Base-by-base conservation (phyloP, 495 filamentous ascomycete species). In the Aspergillus carlsbadensis region DNA sequence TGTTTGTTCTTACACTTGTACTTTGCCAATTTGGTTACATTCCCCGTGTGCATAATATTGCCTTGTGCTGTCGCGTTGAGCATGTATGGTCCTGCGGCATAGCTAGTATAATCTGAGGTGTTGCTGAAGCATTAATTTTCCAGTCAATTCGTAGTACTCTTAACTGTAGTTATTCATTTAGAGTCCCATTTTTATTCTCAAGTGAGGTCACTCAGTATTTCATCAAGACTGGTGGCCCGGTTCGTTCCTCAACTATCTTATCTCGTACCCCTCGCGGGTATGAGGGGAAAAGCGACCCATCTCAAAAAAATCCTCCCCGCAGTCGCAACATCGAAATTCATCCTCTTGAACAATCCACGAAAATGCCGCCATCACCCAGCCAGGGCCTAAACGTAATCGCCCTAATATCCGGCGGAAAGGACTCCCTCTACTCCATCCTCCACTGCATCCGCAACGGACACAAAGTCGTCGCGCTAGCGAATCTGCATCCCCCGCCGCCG, bases 371-470 rank as follows among this genome's bases (percentile, higher is more conserved):
- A 22, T 31, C 54, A 41, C 44, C 53, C 47, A 1, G 34, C 44
- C 39, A 60, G 35, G 57, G 69, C 14, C 77, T 94, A 18, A 87
- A 92, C 53, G 94, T 96, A 48, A 90, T 98, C 59, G 92, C 89
- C 37, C 81, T 98, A 29, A 87, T 98, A 57, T 98, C 94, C 14
- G 94, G 94, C 56, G 94, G 94, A 39, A 98, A 98, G 73, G 94
- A 98, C 76, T 96, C 91, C 37, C 86, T 98, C 69, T 96, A 88
- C 76, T 92, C 91, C 1, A 80, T 96, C 59, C 84, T 96, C 44
- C 94, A 98, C 76, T 95, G 90, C 70, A 76, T 89, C 50, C 83
- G 81, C 41, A 90, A 96, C 70, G 91, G 92, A 8, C 92, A 98
- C 69, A 79, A 80, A 34, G 81, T 98, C 53, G 81, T 96, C 53